phyloP scores from a whole-genome alignment of 768 basidiomycete genomes.

The Leucogyrophana mollusca region DNA sequence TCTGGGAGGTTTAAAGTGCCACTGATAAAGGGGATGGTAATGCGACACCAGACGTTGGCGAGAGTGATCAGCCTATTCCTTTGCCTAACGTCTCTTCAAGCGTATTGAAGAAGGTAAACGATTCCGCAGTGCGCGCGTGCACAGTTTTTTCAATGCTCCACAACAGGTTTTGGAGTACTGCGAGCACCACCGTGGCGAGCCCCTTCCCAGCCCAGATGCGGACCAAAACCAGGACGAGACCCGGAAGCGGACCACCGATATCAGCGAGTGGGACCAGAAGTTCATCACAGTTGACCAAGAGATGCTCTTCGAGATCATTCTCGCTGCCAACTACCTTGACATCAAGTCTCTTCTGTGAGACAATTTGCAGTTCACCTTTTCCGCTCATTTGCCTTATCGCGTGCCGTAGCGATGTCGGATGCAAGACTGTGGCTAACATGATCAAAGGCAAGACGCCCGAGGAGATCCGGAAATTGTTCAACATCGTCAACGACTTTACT shows the following conservation, averaged over 20 bases:
- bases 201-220: conserved; percentile 82
- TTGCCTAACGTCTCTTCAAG: conserved; percentile 91
- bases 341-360: conserved; percentile 96
- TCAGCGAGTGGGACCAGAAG: conserved; percentile 99
- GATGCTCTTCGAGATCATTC: conserved; percentile 99
- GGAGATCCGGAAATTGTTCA: conserved; percentile 97
- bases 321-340: conserved; percentile 99
- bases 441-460: conserved; percentile 99
- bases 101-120: conserved; percentile 83
- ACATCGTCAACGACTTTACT: conserved; percentile 97
- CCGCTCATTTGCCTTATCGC: conserved; percentile 1
- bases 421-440: conserved; percentile 99
- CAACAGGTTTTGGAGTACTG: conserved; percentile 95
- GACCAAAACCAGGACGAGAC: conserved; percentile 88
- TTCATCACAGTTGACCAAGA: conserved; percentile 99
- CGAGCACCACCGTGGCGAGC: conserved; percentile 97
- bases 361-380: neutral
- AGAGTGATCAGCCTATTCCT: conserved; percentile 92
- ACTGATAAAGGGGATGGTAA: neutral
- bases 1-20: neutral
- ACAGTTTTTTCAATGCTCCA: neutral
- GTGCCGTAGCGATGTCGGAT: conserved; percentile 82
- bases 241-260: conserved; percentile 97
- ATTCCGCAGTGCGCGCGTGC: neutral
- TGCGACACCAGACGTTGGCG: conserved; percentile 74